Base-by-base conservation (phyloP, 1,284 basidiomycete species). In the Vanrija sp. region DNA sequence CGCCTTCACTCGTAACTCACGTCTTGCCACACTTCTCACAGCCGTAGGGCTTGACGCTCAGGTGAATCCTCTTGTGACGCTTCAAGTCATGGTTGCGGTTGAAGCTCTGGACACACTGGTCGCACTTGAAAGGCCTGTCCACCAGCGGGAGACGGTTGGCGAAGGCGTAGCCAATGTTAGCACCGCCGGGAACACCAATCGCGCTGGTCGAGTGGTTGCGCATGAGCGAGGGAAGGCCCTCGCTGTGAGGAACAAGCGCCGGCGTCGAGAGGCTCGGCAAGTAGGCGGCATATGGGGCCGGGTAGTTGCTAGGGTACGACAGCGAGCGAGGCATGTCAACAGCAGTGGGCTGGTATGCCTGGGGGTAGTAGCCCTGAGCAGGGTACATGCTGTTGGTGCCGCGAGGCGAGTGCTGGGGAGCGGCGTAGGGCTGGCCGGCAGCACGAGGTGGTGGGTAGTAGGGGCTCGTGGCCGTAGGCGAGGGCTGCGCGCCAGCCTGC, bases 71-170 rank as follows among this genome's bases (percentile, higher is more conserved):
- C 63, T 75, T 75, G 61, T 77, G 75, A 44, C 75, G 66, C 57
- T 77, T 78, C 52, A 77, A 58, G 60, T 78, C 77, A 54, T 78
- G 77, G 58, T 77, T 77, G 22, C 77, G 75, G 65, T 77, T 78
- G 69, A 73, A 75, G 63, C 70, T 72, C 57, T 76, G 75, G 0
- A 71, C 67, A 62, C 75, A 77, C 51, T 73, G 66, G 54, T 77
- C 75, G 49, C 75, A 77, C 62, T 75, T 76, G 72, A 73, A 76
- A 1, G 75, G 75, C 15, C 73, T 56, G 45, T 77, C 75, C 9
- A 67, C 62, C 18, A 72, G 50, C 0, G 70, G 68, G 14, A 69
- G 47, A 19, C 71, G 59, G 51, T 59, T 67, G 39, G 62, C 60
- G 42, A 69, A 71, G 2, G 61, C 60, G 49, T 68, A 69, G 25